A percentile compares a stretch with the other conserved stretches of the same genome.
These are phyloP conservation scores for Bipolaris gigantea DNA, from an alignment of 2,329 filamentous ascomycete genomes.

Conservation along the genomic window DNA sequence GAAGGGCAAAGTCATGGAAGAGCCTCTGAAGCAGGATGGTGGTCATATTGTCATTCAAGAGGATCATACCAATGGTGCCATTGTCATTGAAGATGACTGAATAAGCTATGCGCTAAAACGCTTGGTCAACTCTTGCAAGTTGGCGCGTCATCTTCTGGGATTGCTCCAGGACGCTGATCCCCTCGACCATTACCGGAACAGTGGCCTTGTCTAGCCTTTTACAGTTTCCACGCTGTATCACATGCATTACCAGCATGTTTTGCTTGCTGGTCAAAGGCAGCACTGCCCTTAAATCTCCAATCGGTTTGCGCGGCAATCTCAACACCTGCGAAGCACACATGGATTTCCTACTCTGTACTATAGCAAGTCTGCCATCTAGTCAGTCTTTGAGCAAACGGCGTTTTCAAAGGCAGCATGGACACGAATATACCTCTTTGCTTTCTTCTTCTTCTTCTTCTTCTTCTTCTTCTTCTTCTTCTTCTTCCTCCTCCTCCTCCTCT, in stretches of 20 bases:
- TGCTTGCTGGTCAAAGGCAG: neutral
- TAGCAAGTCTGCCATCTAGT: slow-evolving; percentile 11
- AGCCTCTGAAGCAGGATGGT: slow-evolving; percentile 23
- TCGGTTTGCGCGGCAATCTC: neutral
- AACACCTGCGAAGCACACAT: slow-evolving; percentile 1
- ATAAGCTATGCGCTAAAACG: neutral
- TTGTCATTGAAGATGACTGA: slow-evolving; percentile 43
- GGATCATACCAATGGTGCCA: slow-evolving; percentile 40
- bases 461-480: no score
- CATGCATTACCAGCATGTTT: neutral
- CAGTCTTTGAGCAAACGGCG: slow-evolving; percentile 12
- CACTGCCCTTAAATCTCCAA: neutral
- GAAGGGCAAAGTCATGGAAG: slow-evolving; percentile 46
- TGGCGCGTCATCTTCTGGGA: neutral
- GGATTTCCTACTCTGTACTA: slow-evolving; percentile 15
- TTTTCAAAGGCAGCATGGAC: slow-evolving; percentile 9
- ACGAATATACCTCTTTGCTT: slow-evolving; percentile 17
- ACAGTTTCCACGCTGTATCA: neutral
- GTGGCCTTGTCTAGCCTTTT: neutral
- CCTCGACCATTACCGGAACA: neutral
- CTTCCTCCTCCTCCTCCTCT: no score
- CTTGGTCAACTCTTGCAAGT: neutral
- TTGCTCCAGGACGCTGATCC: neutral
- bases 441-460: neutral
- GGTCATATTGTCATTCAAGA: slow-evolving; percentile 43